Evolutionary conservation across 1,284 basidiomycete genomes (phyloP), one percentile per base, ranked within the genome.

Genomic region (Rugosomyces carneus): DNA sequence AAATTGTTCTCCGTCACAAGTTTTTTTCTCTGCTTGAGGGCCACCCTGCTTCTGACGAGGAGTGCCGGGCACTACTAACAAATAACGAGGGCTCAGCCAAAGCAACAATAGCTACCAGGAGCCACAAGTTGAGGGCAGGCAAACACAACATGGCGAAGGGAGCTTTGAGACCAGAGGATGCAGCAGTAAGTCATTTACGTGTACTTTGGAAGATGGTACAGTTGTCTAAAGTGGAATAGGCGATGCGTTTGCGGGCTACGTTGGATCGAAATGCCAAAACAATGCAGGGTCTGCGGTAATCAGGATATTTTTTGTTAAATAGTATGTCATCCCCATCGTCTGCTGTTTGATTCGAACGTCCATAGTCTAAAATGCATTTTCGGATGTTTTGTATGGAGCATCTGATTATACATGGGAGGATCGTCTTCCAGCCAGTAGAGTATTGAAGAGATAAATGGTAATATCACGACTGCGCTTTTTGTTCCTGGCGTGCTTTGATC

Each of bases 121-220:
- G 60, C 40, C 63, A 71, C 45, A 76, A 72, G 51, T 63, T 78
- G 13, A 71, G 80, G 49, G 71, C 75, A 31, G 80, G 84, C 7
- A 89, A 85, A 56, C 83, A 89, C 54, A 89, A 89, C 57, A 88
- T 88, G 84, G 87, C 88, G 1, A 89, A 89, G 61, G 87, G 86
- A 4, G 86, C 86, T 0, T 60, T 86, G 51, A 71, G 81, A 40
- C 82, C 84, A 1, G 87, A 90, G 60, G 87, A 89, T 61, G 84
- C 81, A 44, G 84, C 87, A 40, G 87, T 87, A 63, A 19, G 80
- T 70, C 23, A 13, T 41, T 26, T 32, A 7, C 19, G 19, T 31
- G 37, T 8, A 27, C 15, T 42, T 48, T 44, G 24, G 29, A 21
- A n/a, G 26, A 15, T 37, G 10, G 4, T 21, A 5, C 27, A 29